These are phyloP conservation scores for Schrenkiella parvula DNA, from an alignment of 345 rosid genomes.

Conservation along the genomic window DNA sequence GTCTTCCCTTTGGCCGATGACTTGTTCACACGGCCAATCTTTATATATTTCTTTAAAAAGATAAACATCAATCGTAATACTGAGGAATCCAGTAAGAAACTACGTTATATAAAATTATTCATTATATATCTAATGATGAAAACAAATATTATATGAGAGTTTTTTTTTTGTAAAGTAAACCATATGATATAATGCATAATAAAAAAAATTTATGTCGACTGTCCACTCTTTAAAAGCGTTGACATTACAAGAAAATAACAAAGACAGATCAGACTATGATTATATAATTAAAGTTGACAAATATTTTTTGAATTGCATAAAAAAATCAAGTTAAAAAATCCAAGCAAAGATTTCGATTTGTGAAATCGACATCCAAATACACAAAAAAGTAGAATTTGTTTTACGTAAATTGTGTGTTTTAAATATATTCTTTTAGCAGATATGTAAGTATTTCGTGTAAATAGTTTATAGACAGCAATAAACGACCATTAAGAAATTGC, in stretches of 20 bases:
- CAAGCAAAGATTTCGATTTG: constrained; percentile 5
- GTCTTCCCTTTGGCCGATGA: constrained; percentile 20
- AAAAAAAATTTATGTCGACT: neutral
- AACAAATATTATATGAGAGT: neutral
- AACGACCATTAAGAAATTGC: neutral
- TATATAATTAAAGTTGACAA: neutral
- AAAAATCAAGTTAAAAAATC: constrained; percentile 11
- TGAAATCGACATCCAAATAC: neutral
- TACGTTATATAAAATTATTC: neutral
- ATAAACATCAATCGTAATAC: neutral
- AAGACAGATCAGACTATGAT: constrained; percentile 14
- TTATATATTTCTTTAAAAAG: neutral
- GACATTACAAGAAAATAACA: constrained; percentile 14
- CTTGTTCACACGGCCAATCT: constrained; percentile 11
- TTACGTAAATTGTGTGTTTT: neutral
- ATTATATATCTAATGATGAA: neutral
- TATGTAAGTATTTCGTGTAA: neutral
- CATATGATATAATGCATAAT: neutral
- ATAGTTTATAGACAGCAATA: neutral
- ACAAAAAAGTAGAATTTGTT: neutral
- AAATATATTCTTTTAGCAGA: neutral
- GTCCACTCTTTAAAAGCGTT: constrained; percentile 19
- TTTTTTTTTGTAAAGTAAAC: neutral
- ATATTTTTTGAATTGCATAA: neutral
- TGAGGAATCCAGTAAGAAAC: neutral